Evolutionary conservation across 2,329 filamentous ascomycete species (phyloP), one percentile per base, ranked within the genome.

Genomic region (Trichoderma asperellum): DNA sequence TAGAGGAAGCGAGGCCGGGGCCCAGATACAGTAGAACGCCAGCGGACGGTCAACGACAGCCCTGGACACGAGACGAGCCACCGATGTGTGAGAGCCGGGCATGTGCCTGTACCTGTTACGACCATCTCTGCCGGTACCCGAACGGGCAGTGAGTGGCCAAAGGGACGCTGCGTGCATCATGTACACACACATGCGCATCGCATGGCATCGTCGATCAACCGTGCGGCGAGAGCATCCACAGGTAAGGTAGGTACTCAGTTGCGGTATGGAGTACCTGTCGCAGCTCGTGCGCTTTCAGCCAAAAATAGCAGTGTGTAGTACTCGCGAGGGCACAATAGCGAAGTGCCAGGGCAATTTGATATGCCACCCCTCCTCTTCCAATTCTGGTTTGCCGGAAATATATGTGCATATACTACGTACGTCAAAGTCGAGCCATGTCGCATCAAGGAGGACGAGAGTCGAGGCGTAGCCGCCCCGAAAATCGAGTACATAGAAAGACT

Each of bases 181-280:
- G 18, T 57, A 21, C 55, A 21, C 35, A 21, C n/a, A 35, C 32
- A 43, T 49, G 16, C 37, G 37, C 53, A 66, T 47, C 24, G 43
- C 65, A 60, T 60, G 40, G 29, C 53, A 35, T 59, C 21, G 43
- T 16, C 14, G 27, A 59, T 70, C 43, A 67, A n/a, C 40, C 27
- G 29, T 47, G 52, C 29, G 24, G 35, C 52, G 62, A 56, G 35
- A 65, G 52, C 35, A 21, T 47, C 18, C 21, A 52, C 43, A 6
- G 16, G 5, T 24, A 24, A 24, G 24, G 24, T 24, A 24, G 24
- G 24, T 40, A 5, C 35, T 12, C 14, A 40, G 35, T 40, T 12
- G 35, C 14, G 14, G 5, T 40, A 40, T 40, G 35, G 12, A 16
- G 34, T 35, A 12, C 14, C 37, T n/a, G 37, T 43, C 16, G 37